Evolutionary conservation across 1,284 basidiomycete species (phyloP).

Genomic region (Tylopilus sp.): DNA sequence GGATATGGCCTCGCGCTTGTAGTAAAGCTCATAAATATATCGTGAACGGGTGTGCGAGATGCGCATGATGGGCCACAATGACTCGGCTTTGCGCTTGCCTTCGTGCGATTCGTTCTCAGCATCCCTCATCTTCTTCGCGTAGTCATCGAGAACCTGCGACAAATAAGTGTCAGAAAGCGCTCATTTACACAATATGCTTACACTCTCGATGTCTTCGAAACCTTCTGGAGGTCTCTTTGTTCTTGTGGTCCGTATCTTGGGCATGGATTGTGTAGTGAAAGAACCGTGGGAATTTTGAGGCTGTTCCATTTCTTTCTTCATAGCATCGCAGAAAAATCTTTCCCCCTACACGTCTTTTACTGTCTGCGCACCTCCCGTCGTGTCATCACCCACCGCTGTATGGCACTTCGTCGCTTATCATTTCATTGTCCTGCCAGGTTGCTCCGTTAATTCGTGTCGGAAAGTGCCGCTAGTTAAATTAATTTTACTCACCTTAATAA

Average conservation of each 20-base stretch:
- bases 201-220: conserved; percentile 90
- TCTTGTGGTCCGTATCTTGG: conserved; percentile 90
- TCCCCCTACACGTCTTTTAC: no score
- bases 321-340: no score
- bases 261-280: conserved; percentile 59
- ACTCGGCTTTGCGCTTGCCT: conserved; percentile 95
- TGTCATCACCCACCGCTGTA: no score
- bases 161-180: conserved; percentile 7
- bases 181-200: conserved; percentile 33
- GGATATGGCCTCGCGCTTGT: conserved; percentile 95
- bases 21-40: conserved; percentile 98
- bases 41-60: conserved; percentile 93
- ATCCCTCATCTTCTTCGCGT: conserved; percentile 95
- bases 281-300: conserved; percentile 21
- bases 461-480: no score
- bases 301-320: no score
- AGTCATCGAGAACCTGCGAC: conserved; percentile 83
- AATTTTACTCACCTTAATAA: no score
- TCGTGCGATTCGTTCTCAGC: conserved; percentile 98
- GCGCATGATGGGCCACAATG: conserved; percentile 99
- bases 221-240: conserved; percentile 97
- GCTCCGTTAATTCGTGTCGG: no score
- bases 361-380: no score
- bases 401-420: no score
- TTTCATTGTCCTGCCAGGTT: no score